Conservation (phyloP, 2,329 filamentous ascomycete genomes). For the Aspergillus terreus region DNA sequence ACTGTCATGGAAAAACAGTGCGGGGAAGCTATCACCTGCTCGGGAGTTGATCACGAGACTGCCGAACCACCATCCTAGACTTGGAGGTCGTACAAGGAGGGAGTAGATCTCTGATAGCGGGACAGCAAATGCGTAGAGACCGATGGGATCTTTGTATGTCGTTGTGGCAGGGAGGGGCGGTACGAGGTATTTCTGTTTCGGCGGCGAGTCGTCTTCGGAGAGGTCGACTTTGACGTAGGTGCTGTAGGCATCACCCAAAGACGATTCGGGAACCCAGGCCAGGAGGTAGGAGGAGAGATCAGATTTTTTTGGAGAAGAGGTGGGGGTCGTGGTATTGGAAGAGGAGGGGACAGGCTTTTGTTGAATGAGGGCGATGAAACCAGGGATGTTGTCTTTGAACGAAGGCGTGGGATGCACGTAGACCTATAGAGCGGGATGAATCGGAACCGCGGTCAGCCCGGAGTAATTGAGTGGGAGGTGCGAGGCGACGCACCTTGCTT, state of each 20-base stretch:
- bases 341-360: constrained; percentile 61
- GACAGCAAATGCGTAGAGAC: constrained; percentile 86
- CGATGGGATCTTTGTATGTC: constrained; percentile 65
- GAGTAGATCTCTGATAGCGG: constrained; percentile 89
- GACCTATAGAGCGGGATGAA: constrained; percentile 54
- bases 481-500: constrained; percentile 67
- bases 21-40: constrained; percentile 88
- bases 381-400: constrained; percentile 90
- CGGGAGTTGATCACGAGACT: constrained; percentile 90
- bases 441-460: constrained; percentile 3
- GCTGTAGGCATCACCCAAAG: constrained; percentile 77
- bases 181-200: constrained; percentile 83
- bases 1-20: constrained; percentile 94
- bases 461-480: no score
- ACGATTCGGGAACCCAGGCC: constrained; percentile 88
- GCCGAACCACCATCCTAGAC: constrained; percentile 97
- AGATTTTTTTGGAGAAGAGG: constrained; percentile 41
- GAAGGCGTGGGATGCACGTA: constrained; percentile 94
- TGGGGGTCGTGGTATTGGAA: constrained; percentile 34
- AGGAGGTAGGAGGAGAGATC: constrained; percentile 72
- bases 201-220: constrained; percentile 73
- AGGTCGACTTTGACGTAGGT: constrained; percentile 96
- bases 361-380: constrained; percentile 88
- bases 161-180: constrained; percentile 86
- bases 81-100: constrained; percentile 83